phyloP scores from a whole-genome alignment of 2,329 filamentous ascomycete species.

The Lecanicillium sp. region DNA sequence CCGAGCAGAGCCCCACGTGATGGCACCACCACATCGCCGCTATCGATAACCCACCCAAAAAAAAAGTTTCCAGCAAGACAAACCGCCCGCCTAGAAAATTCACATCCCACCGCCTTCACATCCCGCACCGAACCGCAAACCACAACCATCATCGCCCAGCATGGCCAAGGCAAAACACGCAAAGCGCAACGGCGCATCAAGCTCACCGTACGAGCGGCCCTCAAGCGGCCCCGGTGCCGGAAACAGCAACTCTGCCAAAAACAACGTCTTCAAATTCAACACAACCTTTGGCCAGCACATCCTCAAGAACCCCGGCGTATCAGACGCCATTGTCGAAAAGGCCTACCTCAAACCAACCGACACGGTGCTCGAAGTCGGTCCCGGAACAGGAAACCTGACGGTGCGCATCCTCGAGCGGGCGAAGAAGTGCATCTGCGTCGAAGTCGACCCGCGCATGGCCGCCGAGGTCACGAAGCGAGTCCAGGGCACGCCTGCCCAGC shows the following conservation, averaged over 20 bases:
- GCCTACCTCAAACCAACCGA: constrained; percentile 85
- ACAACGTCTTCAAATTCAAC: constrained; percentile 97
- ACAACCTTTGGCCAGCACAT: constrained; percentile 82
- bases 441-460: constrained; percentile 93
- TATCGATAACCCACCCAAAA: too few relatives aligned
- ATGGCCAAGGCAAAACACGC: constrained; percentile 47
- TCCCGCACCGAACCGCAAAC: constrained; percentile 2
- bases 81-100: too few relatives aligned
- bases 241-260: constrained; percentile 31
- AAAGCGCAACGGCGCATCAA: constrained; percentile 41
- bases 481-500: constrained; percentile 77
- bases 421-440: constrained; percentile 74
- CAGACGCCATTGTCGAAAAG: constrained; percentile 63
- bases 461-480: constrained; percentile 92
- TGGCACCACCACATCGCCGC: too few relatives aligned
- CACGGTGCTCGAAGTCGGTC: constrained; percentile 84
- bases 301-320: constrained; percentile 82
- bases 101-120: neutral
- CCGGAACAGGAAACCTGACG: constrained; percentile 83
- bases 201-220: constrained; percentile 33
- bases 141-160: constrained; percentile 3
- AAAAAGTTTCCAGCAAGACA: too few relatives aligned
- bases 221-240: constrained; percentile 12
- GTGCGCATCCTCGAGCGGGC: constrained; percentile 82
- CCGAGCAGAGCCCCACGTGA: too few relatives aligned